Conservation (phyloP, 805 yeast genomes). For the Hanseniaspora singularis region DNA sequence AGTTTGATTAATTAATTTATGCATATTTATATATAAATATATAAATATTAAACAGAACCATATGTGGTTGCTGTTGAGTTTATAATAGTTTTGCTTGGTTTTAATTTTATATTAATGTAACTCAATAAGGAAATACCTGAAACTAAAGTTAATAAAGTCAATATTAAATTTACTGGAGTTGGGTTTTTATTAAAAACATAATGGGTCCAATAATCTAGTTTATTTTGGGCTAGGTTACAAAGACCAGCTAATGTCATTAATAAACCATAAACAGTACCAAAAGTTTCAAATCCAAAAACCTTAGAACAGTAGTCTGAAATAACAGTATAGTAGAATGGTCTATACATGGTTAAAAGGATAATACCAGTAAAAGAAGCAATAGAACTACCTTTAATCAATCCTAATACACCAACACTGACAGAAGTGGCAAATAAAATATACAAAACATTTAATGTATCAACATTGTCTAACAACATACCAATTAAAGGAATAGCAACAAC, state of each 20-base stretch:
- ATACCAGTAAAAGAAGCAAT: constrained; percentile 56
- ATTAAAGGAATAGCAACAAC: constrained; percentile 75
- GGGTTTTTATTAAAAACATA: constrained; percentile 61
- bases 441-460: constrained; percentile 49
- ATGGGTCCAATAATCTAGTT: constrained; percentile 61
- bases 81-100: neutral
- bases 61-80: neutral
- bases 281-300: constrained; percentile 83
- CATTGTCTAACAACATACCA: constrained; percentile 65
- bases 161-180: constrained; percentile 52
- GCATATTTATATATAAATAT: constrained; percentile 1
- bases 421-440: constrained; percentile 43
- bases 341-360: constrained; percentile 57
- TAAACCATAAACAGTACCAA: constrained; percentile 84
- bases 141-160: constrained; percentile 44
- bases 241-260: constrained; percentile 72
- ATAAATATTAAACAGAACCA: constrained; percentile 9
- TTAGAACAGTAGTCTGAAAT: constrained; percentile 86
- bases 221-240: constrained; percentile 62
- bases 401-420: constrained; percentile 54
- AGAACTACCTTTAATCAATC: constrained; percentile 39
- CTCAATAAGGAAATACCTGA: constrained; percentile 14
- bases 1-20: neutral
- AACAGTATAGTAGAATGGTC: constrained; percentile 89
- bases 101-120: constrained; percentile 5